Base-by-base conservation (phyloP, 1,284 basidiomycete species). In the Violaceomyces palustris region DNA sequence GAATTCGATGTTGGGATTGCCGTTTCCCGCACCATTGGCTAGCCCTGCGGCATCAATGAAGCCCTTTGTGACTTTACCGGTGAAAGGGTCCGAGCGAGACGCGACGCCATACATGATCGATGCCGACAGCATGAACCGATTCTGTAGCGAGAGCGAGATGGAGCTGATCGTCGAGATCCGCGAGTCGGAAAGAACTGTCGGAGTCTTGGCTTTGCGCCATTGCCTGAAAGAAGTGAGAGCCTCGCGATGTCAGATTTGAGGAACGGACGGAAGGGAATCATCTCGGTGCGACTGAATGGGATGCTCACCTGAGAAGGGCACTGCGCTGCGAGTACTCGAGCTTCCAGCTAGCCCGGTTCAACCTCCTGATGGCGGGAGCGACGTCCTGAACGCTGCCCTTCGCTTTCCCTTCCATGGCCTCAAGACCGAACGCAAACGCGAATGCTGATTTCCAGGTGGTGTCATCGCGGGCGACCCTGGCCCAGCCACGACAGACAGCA, bases 401-500 rank as follows among this genome's bases (percentile, higher is more conserved):
- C 25, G 47, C 37, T 30, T 44, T 42, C 37, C 38, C 35, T 9
- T 12, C 28, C 76, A 14, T 69, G 65, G n/a, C n/a, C n/a, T n/a
- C n/a, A 32, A 81, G 81, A 38, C 87, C 74, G 67, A 83, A 85
- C 66, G 84, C 83, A 47, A 78, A 80, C 42, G 82, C 76, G 69
- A 87, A 87, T n/a, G 87, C 87, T n/a, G 80, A 77, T 36, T 81
- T 79, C 88, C 88, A 91, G 24, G 85, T 88, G 59, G 82, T 83
- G 50, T 91, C 88, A 64, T 87, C 81, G 50, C 79, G 79, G 76
- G 87, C 76, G 77, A 87, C 84, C 48, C 79, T 75, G 58, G 80
- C 76, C 51, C 89, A 79, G 35, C 72, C 64, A 35, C 74, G 77
- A 71, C 80, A 82, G 34, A 83, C 81, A 51, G 74, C 73, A 10